phyloP scores from a whole-genome alignment of 768 basidiomycete genomes.

The Mycena rebaudengoi region DNA sequence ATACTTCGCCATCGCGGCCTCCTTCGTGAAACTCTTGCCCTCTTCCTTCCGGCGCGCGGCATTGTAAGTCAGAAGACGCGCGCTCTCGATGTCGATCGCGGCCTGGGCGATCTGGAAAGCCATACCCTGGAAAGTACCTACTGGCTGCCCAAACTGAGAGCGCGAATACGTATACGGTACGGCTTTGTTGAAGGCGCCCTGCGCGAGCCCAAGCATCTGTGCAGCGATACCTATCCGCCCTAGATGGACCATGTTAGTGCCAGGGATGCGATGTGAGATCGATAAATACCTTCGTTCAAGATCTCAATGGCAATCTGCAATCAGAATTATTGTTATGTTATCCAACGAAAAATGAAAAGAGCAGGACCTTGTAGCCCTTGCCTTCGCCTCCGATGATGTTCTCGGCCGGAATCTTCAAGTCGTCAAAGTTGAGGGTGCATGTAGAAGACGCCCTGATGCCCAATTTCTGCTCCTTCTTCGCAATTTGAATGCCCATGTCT shows the following conservation, averaged over 20 bases:
- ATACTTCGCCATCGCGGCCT: constrained; percentile 99
- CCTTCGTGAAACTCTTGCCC: constrained; percentile 84
- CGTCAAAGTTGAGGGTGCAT: constrained; percentile 94
- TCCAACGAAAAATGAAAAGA: background rate
- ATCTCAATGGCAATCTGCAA: constrained; percentile 92
- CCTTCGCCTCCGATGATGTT: constrained; percentile 94
- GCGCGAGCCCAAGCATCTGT: constrained; percentile 98
- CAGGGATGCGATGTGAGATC: too few species aligned
- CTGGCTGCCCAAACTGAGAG: constrained; percentile 91
- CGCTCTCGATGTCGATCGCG: constrained; percentile 89
- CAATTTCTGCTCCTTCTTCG: constrained; percentile 98
- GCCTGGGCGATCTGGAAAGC: constrained; percentile 93
- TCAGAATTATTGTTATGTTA: background rate
- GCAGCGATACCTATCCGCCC: constrained; percentile 97
- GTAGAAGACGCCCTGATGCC: constrained; percentile 97
- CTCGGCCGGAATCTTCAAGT: constrained; percentile 82
- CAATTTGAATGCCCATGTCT: constrained; percentile 96
- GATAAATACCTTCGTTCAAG: constrained; percentile 92
- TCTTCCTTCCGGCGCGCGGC: constrained; percentile 96
- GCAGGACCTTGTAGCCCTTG: constrained; percentile 83
- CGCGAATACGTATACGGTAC: constrained; percentile 97
- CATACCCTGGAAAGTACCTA: constrained; percentile 97
- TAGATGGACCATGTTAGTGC: constrained; percentile 26
- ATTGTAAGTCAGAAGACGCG: constrained; percentile 93
- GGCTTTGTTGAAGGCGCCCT: constrained; percentile 94